phyloP scores from a whole-genome alignment of 2,329 filamentous ascomycete genomes.

The Penicillium olsonii region DNA sequence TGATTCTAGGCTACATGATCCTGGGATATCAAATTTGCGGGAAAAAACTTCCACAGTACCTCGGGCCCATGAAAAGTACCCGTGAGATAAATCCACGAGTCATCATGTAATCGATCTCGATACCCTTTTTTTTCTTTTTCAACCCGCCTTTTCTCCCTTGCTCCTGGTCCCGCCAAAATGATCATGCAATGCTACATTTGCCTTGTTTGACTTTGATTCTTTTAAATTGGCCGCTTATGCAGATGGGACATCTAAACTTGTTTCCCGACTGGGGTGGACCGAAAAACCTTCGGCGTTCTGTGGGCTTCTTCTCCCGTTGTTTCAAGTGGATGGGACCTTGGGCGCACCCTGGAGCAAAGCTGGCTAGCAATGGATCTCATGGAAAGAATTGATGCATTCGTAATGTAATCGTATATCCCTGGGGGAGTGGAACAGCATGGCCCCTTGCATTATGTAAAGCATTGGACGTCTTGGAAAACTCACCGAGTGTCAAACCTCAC shows the following conservation, averaged over 20 bases:
- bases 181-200: slow-evolving; percentile 4
- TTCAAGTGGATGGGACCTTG: slow-evolving; percentile 16
- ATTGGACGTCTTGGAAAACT: no score
- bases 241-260: slow-evolving; percentile 9
- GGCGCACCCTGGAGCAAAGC: slow-evolving; percentile 20
- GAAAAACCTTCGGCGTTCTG: slow-evolving; percentile 21
- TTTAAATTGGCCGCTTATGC: slow-evolving; percentile 16
- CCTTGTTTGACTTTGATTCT: background rate
- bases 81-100: slow-evolving; percentile 11
- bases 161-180: slow-evolving; percentile 19
- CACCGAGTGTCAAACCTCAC: no score
- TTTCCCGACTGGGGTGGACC: slow-evolving; percentile 8
- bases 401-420: background rate
- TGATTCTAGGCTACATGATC: slow-evolving; percentile 13
- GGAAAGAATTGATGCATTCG: background rate
- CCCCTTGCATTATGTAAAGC: no score
- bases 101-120: slow-evolving; percentile 31
- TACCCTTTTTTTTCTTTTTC: slow-evolving; percentile 26
- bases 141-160: slow-evolving; percentile 18
- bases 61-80: slow-evolving; percentile 6
- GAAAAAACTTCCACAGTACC: slow-evolving; percentile 14
- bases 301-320: slow-evolving; percentile 15
- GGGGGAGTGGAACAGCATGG: no score
- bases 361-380: slow-evolving; percentile 19
- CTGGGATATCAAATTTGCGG: slow-evolving; percentile 11